Evolutionary conservation across 2,329 filamentous ascomycete genomes (phyloP).

Genomic region (Exserohilum rostratum): DNA sequence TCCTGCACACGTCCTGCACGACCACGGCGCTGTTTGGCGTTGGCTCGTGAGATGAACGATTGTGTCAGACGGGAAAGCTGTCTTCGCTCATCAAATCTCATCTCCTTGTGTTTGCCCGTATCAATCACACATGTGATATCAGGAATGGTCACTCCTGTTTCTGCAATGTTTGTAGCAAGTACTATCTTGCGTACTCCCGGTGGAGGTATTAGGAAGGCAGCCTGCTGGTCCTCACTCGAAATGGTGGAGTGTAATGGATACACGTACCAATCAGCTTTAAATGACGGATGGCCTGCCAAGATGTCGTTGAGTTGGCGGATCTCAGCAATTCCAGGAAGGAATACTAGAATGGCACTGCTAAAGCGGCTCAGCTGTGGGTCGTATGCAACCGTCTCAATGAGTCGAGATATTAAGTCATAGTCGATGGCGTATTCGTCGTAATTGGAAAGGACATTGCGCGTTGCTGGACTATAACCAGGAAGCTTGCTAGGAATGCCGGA

Average conservation of each 20-base stretch:
- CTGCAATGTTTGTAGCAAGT: constrained; percentile 95
- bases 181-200: constrained; percentile 88
- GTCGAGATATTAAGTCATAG: constrained; percentile 80
- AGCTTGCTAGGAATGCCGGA: constrained; percentile 69
- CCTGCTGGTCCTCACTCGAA: constrained; percentile 93
- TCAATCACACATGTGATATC: constrained; percentile 98
- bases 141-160: constrained; percentile 97
- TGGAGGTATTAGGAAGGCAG: constrained; percentile 85
- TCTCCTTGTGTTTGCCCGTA: constrained; percentile 95
- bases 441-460: constrained; percentile 73
- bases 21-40: constrained; percentile 92
- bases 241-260: constrained; percentile 94
- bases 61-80: constrained; percentile 91
- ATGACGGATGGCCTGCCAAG: constrained; percentile 75
- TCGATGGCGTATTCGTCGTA: constrained; percentile 93
- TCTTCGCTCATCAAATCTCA: constrained; percentile 91
- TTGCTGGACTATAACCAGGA: constrained; percentile 75
- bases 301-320: constrained; percentile 88
- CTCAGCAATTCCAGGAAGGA: constrained; percentile 92
- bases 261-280: constrained; percentile 79
- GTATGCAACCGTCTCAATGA: constrained; percentile 77
- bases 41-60: constrained; percentile 92
- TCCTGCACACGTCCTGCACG: constrained; percentile 95
- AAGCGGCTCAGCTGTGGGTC: constrained; percentile 70
- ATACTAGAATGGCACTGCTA: constrained; percentile 92